phyloP scores from a whole-genome alignment of 2,329 filamentous ascomycete species.

The Botrytis squamosa region DNA sequence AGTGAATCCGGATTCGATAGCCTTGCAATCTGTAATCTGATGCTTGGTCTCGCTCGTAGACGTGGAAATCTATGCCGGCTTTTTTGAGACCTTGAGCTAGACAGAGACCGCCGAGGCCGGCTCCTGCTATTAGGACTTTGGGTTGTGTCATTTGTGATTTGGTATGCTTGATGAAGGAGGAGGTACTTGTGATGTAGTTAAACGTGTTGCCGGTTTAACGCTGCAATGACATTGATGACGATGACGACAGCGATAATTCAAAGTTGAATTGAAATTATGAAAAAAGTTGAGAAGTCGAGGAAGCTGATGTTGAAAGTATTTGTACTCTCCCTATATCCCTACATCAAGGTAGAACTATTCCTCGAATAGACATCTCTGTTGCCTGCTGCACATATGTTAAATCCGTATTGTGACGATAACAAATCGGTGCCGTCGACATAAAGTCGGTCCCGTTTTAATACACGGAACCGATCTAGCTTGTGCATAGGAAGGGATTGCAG shows the following conservation, averaged over 20 bases:
- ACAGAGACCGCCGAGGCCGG: conserved; percentile 39
- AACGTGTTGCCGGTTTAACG: background rate
- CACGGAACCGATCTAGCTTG: background rate
- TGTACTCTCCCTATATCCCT: background rate
- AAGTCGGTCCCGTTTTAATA: background rate
- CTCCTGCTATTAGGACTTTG: conserved; percentile 35
- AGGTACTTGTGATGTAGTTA: background rate
- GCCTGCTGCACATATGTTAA: background rate
- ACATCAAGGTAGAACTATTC: background rate
- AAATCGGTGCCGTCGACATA: background rate
- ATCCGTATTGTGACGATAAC: background rate
- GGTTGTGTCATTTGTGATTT: background rate
- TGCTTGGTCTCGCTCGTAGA: conserved; percentile 56
- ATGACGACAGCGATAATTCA: background rate
- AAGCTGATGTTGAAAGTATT: background rate
- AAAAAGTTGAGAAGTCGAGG: too few relatives aligned
- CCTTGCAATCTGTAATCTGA: conserved; percentile 41
- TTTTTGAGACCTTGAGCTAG: conserved; percentile 37
- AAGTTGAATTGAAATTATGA: background rate
- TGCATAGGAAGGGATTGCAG: background rate
- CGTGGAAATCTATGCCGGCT: conserved; percentile 47
- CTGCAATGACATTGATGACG: background rate
- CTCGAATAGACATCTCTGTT: background rate
- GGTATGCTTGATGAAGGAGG: background rate
- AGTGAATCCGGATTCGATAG: conserved; percentile 40